Evolutionary conservation across 305 asterid species (phyloP), one percentile per base, ranked within the genome.

Genomic region (Plantago lanceolata): DNA sequence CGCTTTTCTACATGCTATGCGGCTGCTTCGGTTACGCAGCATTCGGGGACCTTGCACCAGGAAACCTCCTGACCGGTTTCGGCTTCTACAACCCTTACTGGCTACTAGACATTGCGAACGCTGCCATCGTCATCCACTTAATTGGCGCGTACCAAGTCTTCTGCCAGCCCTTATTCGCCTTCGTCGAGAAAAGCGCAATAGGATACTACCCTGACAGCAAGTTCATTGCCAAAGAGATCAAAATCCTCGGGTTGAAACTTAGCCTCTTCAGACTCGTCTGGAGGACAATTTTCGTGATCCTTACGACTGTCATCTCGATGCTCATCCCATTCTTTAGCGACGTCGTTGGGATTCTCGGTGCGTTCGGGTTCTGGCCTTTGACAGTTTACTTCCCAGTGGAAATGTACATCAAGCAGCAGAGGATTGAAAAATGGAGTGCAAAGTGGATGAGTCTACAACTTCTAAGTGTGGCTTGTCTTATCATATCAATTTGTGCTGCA

Each of bases 11-110:
- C 79, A 74, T 85, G 82, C 66, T 74, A 1, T 81, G 93, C 55
- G 93, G 93, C 37, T 80, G 87, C 72, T 73, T 85, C 56, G 92
- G 92, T 20, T 85, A 85, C 49, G 92, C 92, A 18, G 87, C 89
- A 13, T 85, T 85, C 50, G 92, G 92, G 0, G 85, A 85, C 61
- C 16, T 16, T 6, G 66, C 92, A 0, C 81, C 82, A 6, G 92
- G 85, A 17, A 85, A 85, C 66, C 81, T 85, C 71, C 79, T 85
- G 40, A 85, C 92, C 0, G 92, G 92, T 11, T 85, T 85, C 53
- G 92, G 92, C 8, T 85, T 85, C 78, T 85, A 82, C 83, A 79
- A 85, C 73, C 89, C 89, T 4, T 85, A 44, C 33, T 85, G 89
- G 89, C 84, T 85, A 0, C 67, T 85, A 0, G 87, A 82, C 57